Conservation (phyloP, 2,329 filamentous ascomycete species). For the Laburnicola sp. region DNA sequence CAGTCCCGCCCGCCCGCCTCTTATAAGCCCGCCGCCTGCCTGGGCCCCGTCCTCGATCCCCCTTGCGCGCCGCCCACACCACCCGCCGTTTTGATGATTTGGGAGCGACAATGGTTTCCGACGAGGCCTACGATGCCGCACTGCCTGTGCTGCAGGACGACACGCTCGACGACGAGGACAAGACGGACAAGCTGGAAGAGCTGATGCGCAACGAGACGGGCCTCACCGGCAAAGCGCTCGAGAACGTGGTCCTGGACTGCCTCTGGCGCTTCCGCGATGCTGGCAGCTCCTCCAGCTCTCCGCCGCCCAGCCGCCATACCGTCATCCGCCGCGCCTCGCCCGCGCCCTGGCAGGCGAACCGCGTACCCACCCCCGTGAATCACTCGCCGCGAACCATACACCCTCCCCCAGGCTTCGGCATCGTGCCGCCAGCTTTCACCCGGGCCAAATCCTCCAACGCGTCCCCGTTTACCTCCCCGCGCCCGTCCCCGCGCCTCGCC, state of each 20-base stretch:
- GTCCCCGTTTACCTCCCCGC: conserved; percentile 91
- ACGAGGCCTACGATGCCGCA: conserved; percentile 89
- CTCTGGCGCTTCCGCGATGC: conserved; percentile 80
- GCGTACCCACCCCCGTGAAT: conserved; percentile 75
- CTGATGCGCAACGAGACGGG: conserved; percentile 77
- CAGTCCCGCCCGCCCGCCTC: conserved; percentile 18
- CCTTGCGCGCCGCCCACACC: conserved; percentile 2
- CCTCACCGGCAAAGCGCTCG: conserved; percentile 74
- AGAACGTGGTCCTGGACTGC: conserved; percentile 87
- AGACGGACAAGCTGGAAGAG: conserved; percentile 87
- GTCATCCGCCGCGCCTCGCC: conserved; percentile 89
- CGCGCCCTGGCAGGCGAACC: conserved; percentile 82
- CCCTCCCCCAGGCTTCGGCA: conserved; percentile 75
- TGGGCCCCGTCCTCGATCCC: conserved; percentile 2
- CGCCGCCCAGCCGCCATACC: conserved; percentile 83
- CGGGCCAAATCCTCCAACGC: conserved; percentile 76
- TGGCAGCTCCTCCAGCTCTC: conserved; percentile 67
- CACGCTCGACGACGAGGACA: conserved; percentile 87
- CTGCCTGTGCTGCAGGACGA: conserved; percentile 83
- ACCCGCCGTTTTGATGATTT: conserved; percentile 2
- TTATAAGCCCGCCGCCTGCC: conserved; percentile 27
- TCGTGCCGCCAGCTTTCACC: conserved; percentile 72
- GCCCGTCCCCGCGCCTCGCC: conserved; percentile 86
- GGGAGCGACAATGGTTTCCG: conserved; percentile 73
- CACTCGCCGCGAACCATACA: conserved; percentile 82